Percentiles rank a stretch among this genome's conserved stretches.
Evolutionary conservation across 768 basidiomycete genomes (phyloP).

Genomic region (Amanita exitialis): DNA sequence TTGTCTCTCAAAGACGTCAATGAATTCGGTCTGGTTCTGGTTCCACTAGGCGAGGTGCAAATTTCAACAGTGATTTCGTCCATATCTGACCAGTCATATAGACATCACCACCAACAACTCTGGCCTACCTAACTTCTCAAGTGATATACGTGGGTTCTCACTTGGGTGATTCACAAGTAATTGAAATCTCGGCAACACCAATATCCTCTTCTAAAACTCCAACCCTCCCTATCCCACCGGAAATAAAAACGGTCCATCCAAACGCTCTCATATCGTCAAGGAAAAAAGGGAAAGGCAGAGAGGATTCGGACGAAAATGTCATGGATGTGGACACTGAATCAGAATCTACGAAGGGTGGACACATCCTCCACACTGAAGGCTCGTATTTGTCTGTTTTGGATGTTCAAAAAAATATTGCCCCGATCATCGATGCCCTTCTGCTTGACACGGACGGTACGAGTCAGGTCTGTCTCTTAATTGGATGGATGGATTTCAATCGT

Average conservation of each 20-base stretch:
- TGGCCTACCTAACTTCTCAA: slow-evolving; percentile 67
- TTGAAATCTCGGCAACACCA: slow-evolving; percentile 45
- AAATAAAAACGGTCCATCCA: slow-evolving; percentile 31
- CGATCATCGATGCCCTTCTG: slow-evolving; percentile 72
- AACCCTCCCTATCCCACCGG: slow-evolving; percentile 42
- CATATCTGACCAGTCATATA: slow-evolving; percentile 16
- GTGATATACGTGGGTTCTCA: slow-evolving; percentile 75
- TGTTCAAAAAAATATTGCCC: slow-evolving; percentile 68
- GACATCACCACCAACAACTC: slow-evolving; percentile 61
- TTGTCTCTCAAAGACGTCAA: slow-evolving; percentile 41
- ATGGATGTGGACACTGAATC: slow-evolving; percentile 24
- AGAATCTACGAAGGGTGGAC: slow-evolving; percentile 23
- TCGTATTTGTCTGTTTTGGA: slow-evolving; percentile 53
- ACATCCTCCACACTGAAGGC: slow-evolving; percentile 41
- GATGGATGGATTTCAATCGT: not conserved
- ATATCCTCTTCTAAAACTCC: slow-evolving; percentile 26
- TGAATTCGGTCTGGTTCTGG: slow-evolving; percentile 34
- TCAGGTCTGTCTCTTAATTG: slow-evolving; percentile 34
- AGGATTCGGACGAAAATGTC: slow-evolving; percentile 19
- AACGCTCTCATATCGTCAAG: slow-evolving; percentile 18
- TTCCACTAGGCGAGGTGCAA: slow-evolving; percentile 66
- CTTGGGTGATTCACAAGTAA: slow-evolving; percentile 68
- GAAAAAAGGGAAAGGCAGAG: slow-evolving; percentile 29
- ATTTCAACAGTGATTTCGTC: slow-evolving; percentile 5
- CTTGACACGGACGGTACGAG: slow-evolving; percentile 64